Conservation (phyloP, 768 basidiomycete genomes). For the Rhodocollybia butyracea region DNA sequence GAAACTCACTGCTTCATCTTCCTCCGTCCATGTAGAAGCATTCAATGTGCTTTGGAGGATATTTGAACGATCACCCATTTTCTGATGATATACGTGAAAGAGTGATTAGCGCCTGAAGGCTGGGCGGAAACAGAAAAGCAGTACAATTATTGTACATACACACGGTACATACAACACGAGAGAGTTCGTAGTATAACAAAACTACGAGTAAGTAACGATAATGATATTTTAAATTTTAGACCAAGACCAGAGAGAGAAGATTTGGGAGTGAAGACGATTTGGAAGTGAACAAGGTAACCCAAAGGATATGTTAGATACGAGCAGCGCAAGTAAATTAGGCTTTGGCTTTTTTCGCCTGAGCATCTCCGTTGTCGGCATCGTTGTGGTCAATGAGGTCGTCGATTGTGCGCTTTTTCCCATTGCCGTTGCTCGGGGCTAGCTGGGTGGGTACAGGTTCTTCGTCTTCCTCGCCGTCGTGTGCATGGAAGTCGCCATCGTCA, state of each 20-base stretch:
- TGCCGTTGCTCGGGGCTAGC: not conserved
- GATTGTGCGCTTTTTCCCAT: conserved; percentile 4
- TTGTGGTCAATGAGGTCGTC: not conserved
- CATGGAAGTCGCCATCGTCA: not conserved
- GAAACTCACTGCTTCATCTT: not conserved
- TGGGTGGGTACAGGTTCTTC: not conserved
- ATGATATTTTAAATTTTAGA: not conserved
- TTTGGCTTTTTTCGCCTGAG: conserved; percentile 2
- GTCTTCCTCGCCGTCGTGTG: not conserved
- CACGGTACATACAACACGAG: conserved; percentile 1
- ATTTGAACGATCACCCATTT: not conserved
- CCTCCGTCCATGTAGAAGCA: not conserved
- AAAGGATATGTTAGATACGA: not conserved
- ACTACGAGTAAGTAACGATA: not conserved
- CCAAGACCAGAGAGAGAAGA: too few relatives aligned
- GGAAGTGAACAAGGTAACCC: too few relatives aligned
- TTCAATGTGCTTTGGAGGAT: not conserved
- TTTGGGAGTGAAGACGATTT: too few relatives aligned
- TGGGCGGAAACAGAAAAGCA: not conserved
- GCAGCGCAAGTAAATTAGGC: not conserved
- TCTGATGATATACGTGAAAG: not conserved
- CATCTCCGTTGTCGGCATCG: not conserved
- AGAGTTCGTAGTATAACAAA: not conserved
- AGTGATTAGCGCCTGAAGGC: not conserved
- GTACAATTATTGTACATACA: not conserved